A percentile compares a stretch with the other conserved stretches of the same genome.
These are phyloP conservation scores for Phaffia rhodozyma DNA, from an alignment of 1,284 basidiomycete genomes.

Conservation along the genomic window DNA sequence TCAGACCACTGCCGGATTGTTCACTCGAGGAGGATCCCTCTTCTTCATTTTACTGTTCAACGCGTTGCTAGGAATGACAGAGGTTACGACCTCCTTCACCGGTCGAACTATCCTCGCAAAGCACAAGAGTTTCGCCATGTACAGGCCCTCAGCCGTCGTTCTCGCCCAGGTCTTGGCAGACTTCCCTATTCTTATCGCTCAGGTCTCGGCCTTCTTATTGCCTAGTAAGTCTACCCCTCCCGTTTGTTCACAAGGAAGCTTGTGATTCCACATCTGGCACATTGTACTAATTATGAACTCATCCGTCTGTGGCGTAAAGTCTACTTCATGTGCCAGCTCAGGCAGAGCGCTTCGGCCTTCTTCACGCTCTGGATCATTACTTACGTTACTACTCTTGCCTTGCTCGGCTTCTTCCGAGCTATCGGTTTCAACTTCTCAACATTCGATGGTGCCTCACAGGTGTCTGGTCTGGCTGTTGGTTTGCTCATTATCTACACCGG, in stretches of 20 bases:
- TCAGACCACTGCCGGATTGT: conserved; percentile 30
- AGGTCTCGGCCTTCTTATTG: conserved; percentile 34
- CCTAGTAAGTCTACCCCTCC: conserved; percentile 19
- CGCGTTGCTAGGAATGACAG: conserved; percentile 43
- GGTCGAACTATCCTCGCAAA: conserved; percentile 59
- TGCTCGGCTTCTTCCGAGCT: conserved; percentile 9
- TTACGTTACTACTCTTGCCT: conserved; percentile 9
- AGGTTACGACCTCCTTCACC: conserved; percentile 57
- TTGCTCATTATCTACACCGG: conserved; percentile 15
- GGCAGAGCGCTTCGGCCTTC: conserved; percentile 6
- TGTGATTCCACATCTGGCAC: neutral
- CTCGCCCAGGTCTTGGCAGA: conserved; percentile 59
- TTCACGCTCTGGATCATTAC: conserved; percentile 17
- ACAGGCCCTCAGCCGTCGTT: conserved; percentile 37
- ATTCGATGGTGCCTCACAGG: conserved; percentile 15
- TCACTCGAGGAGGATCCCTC: conserved; percentile 61
- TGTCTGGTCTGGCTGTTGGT: conserved; percentile 16
- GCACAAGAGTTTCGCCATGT: conserved; percentile 29
- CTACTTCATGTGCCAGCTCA: conserved; percentile 9
- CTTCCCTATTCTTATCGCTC: conserved; percentile 48
- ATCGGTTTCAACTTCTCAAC: conserved; percentile 15
- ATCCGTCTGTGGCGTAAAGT: neutral
- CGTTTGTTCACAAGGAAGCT: neutral
- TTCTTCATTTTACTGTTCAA: conserved; percentile 40
- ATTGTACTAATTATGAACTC: neutral